These are phyloP conservation scores for Hyphopichia fennica DNA, from an alignment of 1,139 yeast genomes.

Conservation along the genomic window DNA sequence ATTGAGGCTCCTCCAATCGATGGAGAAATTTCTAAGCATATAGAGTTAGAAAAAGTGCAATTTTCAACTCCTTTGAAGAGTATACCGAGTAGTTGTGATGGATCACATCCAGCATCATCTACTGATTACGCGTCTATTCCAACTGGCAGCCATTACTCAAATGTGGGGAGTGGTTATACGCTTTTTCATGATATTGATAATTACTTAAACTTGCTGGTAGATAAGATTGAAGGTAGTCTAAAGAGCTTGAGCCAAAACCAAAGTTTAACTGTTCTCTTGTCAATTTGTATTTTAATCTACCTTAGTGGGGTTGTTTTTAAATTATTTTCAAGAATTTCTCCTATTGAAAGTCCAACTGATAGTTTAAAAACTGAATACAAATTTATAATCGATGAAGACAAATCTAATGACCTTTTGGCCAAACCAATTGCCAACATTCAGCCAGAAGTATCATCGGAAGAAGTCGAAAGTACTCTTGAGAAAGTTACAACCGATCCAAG, in stretches of 20 bases:
- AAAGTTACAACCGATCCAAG: too few species aligned
- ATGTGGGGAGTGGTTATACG: background rate
- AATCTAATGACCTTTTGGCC: background rate
- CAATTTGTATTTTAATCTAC: background rate
- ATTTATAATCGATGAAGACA: background rate
- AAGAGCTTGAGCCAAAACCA: background rate
- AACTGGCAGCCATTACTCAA: background rate
- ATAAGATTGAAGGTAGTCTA: background rate
- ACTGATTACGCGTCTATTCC: background rate
- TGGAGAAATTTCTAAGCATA: background rate
- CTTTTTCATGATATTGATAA: background rate
- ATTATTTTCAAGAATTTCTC: background rate
- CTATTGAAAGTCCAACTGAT: background rate
- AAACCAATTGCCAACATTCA: background rate
- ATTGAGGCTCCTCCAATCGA: background rate
- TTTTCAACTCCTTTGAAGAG: too few species aligned
- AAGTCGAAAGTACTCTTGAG: too few species aligned
- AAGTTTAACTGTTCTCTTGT: background rate
- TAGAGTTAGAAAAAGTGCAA: background rate
- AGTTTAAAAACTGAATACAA: too few species aligned
- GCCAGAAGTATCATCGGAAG: background rate
- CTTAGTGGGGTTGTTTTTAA: background rate
- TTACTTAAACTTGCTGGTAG: background rate
- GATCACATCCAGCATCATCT: background rate
- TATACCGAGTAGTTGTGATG: too few species aligned